Conservation (phyloP, 2,329 filamentous ascomycete species). For the Juglanconis juglandina region DNA sequence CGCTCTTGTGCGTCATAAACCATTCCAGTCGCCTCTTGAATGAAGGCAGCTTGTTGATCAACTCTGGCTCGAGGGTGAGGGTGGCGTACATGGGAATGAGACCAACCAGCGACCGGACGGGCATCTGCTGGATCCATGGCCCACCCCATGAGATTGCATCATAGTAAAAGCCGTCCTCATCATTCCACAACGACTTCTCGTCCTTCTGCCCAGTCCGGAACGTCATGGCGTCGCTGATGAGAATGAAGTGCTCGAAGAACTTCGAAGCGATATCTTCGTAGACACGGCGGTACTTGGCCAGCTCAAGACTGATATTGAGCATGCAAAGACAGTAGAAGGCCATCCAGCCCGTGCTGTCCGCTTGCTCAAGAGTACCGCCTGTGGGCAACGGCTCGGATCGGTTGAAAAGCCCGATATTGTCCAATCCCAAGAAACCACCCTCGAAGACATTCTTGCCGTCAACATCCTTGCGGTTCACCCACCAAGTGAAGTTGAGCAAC, state of each 20-base stretch:
- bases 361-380: conserved; percentile 89
- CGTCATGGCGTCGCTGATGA: conserved; percentile 97
- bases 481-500: conserved; percentile 97
- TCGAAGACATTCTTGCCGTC: conserved; percentile 98
- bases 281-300: conserved; percentile 89
- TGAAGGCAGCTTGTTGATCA: conserved; percentile 84
- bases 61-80: conserved; percentile 85
- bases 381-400: conserved; percentile 92
- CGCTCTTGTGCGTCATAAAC: conserved; percentile 85
- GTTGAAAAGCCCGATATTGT: conserved; percentile 98
- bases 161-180: conserved; percentile 96
- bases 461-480: conserved; percentile 93
- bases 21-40: conserved; percentile 93
- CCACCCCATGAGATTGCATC: conserved; percentile 96
- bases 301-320: conserved; percentile 92
- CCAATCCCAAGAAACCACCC: conserved; percentile 88
- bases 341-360: conserved; percentile 98
- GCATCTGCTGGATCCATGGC: conserved; percentile 88
- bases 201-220: conserved; percentile 67
- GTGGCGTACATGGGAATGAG: conserved; percentile 92
- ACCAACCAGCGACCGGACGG: conserved; percentile 86
- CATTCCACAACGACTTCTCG: conserved; percentile 90
- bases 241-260: conserved; percentile 98
- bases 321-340: conserved; percentile 95
- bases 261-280: conserved; percentile 98